Base-by-base conservation (phyloP, 768 basidiomycete species). In the Auricularia heimuer region DNA sequence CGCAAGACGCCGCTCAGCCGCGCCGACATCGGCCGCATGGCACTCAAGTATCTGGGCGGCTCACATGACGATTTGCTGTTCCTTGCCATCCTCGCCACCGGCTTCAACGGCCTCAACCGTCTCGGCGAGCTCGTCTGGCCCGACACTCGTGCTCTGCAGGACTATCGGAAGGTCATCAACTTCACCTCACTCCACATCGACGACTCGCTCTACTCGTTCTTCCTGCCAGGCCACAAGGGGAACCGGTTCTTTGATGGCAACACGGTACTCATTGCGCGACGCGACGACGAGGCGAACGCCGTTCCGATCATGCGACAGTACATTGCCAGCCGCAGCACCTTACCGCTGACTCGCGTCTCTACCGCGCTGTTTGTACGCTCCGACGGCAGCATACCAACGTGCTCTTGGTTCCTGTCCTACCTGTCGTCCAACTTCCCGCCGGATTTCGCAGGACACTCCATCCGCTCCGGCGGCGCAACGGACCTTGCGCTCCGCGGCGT, bases 381-480 rank as follows among this genome's bases (percentile, higher is more conserved):
- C 14, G 63, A 66, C 39, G 65, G 67, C 21, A 34, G 54, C 16
- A 62, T 68, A n/a, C 67, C 67, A 8, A 39, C 47, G 12, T 39
- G 42, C 35, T n/a, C 51, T 16, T 68, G 67, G 67, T 42, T 68
- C 54, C 12, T 42, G 16, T n/a, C 21, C 4, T 67, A 54, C 42
- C 39, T 68, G 4, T 10, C 44, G 2, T 16, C n/a, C 3, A 29
- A 47, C 34, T 63, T 92, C 90, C 70, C 79, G 79, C 70, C 47
- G n/a, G 45, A 64, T 34, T 33, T 65, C 58, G 69, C 62, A 3
- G 68, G 69, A 10, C 69, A 70, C 34, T 70, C 69, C n/a, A 21
- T 69, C 14, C 71, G 64, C 1, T 39, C 71, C 12, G 69, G 71
- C 6, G 69, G 69, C 3, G 69, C 69, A 14, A 72, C 71, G 2